Percentiles rank a stretch among this genome's conserved stretches.
phyloP scores from a whole-genome alignment of 805 yeast species.

The Candida fluviatilis region DNA sequence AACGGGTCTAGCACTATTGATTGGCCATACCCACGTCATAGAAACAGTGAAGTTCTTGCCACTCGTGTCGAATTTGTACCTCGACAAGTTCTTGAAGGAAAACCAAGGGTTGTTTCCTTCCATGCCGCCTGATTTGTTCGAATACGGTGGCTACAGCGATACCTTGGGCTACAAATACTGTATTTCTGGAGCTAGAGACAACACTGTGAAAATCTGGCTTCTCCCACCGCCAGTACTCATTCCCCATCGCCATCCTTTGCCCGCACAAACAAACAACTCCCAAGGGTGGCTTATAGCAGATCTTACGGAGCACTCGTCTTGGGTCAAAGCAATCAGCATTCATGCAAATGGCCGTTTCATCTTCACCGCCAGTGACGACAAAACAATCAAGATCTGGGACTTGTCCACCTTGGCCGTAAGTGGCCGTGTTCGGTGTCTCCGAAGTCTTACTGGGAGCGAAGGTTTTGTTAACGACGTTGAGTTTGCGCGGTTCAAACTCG shows the following conservation, averaged over 20 bases:
- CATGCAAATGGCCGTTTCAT: slow-evolving; percentile 77
- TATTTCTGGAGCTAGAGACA: slow-evolving; percentile 78
- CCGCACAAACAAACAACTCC: slow-evolving; percentile 47
- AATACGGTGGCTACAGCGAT: slow-evolving; percentile 23
- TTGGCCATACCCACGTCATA: slow-evolving; percentile 81
- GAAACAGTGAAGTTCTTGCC: slow-evolving; percentile 74
- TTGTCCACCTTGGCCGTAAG: slow-evolving; percentile 34
- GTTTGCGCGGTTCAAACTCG: slow-evolving; percentile 43
- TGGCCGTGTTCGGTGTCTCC: slow-evolving; percentile 42
- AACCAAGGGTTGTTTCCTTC: slow-evolving; percentile 27
- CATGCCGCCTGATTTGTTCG: slow-evolving; percentile 27
- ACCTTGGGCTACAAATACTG: slow-evolving; percentile 64
- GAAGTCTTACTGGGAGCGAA: slow-evolving; percentile 59
- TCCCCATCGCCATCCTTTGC: slow-evolving; percentile 53
- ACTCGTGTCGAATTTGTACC: slow-evolving; percentile 35
- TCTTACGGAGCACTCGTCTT: slow-evolving; percentile 73
- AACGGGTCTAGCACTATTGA: slow-evolving; percentile 58
- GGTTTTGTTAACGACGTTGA: slow-evolving; percentile 67
- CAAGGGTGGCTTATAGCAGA: slow-evolving; percentile 57
- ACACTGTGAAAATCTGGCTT: slow-evolving; percentile 69
- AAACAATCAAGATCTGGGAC: slow-evolving; percentile 75
- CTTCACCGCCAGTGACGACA: slow-evolving; percentile 77
- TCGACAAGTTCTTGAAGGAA: slow-evolving; percentile 43
- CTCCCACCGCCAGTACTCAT: slow-evolving; percentile 62
- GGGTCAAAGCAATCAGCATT: slow-evolving; percentile 69